Base-by-base conservation (phyloP, 2,329 filamentous ascomycete species). In the Amphichorda felina region DNA sequence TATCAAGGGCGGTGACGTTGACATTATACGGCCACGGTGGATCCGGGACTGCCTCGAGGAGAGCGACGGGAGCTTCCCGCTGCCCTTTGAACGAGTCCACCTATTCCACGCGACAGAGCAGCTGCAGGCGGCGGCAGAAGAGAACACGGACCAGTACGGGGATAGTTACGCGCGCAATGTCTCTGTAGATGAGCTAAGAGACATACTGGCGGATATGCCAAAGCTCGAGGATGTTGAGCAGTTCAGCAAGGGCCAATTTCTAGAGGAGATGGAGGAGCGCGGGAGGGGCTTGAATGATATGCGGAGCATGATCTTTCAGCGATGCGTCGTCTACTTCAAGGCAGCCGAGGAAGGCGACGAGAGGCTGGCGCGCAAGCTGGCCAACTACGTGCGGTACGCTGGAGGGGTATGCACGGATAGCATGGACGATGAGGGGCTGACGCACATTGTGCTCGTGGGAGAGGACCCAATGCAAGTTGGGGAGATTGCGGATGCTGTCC, bases 141-240 rank as follows among this genome's bases (percentile, higher is more conserved):
- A 61, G 3, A 83, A 81, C 43, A 68, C 81, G 2, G 91, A 98
- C 52, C 61, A 68, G 36, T 91, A 75, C 46, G 82, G 82, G 1
- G 91, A 98, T 53, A 88, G 86, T 49, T 96, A 84, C 55, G 71
- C 77, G 1, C 68, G 88, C 4, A 77, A 94, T 46, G 61, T 81
- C 8, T 67, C 64, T 1, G 46, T 71, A 0, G 68, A 75, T 2
- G 82, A 89, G 47, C 65, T 94, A 33, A 63, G 55, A 27, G 50
- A 52, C 3, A 50, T 78, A 0, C 42, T 79, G 30, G 48, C 47
- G 7, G 51, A 56, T 3, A 76, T 79, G 63, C 62, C 66, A 1
- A 63, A 67, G 43, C 59, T 62, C n/a, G 55, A 66, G 35, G 51
- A 58, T 11, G 43, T 51, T 9, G 51, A 50, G 2, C 43, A 47